Base-by-base conservation (phyloP, 208 protist genomes). In the Wallacemonas collosoma region DNA sequence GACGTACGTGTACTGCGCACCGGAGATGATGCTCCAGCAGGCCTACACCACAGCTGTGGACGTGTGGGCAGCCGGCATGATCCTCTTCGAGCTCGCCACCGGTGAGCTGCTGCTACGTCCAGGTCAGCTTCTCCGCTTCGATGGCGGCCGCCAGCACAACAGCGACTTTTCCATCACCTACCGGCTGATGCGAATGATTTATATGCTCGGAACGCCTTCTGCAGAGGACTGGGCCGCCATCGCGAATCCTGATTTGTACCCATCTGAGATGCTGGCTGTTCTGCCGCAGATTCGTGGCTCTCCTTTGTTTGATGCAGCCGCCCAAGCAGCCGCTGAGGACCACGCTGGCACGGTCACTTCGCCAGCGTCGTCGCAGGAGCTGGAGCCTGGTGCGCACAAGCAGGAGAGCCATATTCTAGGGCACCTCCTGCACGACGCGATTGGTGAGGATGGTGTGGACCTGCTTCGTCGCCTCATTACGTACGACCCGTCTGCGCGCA, bases 161-260 rank as follows among this genome's bases (percentile, higher is more conserved):
- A 69, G 69, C 50, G 79, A 83, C 71, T 83, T 80, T 74, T 85
- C 82, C 45, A 93, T 95, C 38, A 92, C 95, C 53, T 74, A 85
- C 36, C 93, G 99, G 76, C 87, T 99, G 38, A 98, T 98, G 79
- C 84, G 92, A 51, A 99, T 99, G 77, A 99, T 99, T 76, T 82
- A 93, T 60, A 76, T 90, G 50, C 82, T 99, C 40, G 96, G 97
- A 57, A 98, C 95, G 5, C 97, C 98, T 2, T 97, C 76, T 53
- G 85, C 97, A 65, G 72, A 83, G 39, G 80, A 89, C 57, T 99
- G 98, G 98, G 86, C 89, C n/a, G 94, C 98, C 58, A 98, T 99
- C 17, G 92, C 95, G 0, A 60, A 86, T 60, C 90, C 99, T n/a
- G 93, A 93, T 39, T 90, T 99, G 72, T 99, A 95, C 76, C 73